These are phyloP conservation scores for Diutina neorugosa DNA, from an alignment of 1,139 yeast genomes.

Conservation along the genomic window DNA sequence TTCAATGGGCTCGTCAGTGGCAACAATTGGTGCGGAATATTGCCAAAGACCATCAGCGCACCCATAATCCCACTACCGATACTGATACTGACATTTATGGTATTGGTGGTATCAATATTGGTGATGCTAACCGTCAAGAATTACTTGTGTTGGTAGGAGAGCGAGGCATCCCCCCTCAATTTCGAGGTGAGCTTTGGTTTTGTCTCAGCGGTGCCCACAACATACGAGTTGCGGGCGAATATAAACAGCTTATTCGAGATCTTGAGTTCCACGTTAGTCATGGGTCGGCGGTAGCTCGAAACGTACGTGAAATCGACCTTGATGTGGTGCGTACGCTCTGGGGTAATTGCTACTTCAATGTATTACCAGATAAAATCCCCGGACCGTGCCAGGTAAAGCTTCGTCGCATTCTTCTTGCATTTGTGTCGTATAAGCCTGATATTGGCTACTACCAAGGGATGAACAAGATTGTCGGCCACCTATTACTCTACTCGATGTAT, in stretches of 20 bases:
- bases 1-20: background rate
- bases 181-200: slow-evolving; percentile 39
- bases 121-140: background rate
- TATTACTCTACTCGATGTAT: slow-evolving; percentile 24
- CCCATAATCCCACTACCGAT: background rate
- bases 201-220: slow-evolving; percentile 42
- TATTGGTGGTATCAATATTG: background rate
- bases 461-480: slow-evolving; percentile 47
- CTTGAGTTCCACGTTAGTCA: slow-evolving; percentile 2
- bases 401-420: slow-evolving; percentile 39
- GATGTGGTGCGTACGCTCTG: slow-evolving; percentile 49
- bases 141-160: slow-evolving; percentile 17
- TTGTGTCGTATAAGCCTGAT: slow-evolving; percentile 34
- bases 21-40: background rate
- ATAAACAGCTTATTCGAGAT: slow-evolving; percentile 17
- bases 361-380: slow-evolving; percentile 24
- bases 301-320: slow-evolving; percentile 36
- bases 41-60: background rate
- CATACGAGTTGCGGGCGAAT: slow-evolving; percentile 38
- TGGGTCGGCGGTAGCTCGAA: slow-evolving; percentile 12
- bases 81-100: background rate
- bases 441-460: slow-evolving; percentile 55
- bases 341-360: slow-evolving; percentile 37
- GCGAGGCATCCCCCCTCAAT: slow-evolving; percentile 36
- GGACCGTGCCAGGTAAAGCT: slow-evolving; percentile 43